Base-by-base conservation (phyloP, 2,329 filamentous ascomycete genomes). In the Alternaria rosae region DNA sequence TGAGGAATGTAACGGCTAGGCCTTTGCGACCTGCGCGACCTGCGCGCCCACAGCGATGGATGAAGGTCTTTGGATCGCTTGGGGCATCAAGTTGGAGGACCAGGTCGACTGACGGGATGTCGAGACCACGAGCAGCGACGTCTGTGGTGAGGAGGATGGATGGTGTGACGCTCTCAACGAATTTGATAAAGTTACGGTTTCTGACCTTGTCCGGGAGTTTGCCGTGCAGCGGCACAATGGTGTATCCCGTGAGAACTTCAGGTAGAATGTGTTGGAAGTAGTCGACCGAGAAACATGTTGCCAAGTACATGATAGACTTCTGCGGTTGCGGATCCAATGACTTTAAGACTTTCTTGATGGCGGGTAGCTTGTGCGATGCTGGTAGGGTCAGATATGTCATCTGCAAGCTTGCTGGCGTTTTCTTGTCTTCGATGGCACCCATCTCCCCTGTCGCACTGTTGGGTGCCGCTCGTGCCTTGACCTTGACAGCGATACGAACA, bases 281-380 rank as follows among this genome's bases (percentile, higher is more conserved):
- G 78, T 98, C 94, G 62, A 99, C 95, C 1, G 92, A 92, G 30
- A 93, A 94, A 77, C 95, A 97, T 3, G 94, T 97, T 0, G 94
- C 96, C 21, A 98, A 85, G 76, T 97, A 99, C 55, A 97, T 85
- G 56, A 99, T 97, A 30, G 89, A 91, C 74, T 94, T 93, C 67
- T 94, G 89, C 0, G 94, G 94, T 5, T 84, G 86, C 1, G 92
- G 87, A n/a, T 91, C 85, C 21, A 97, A 79, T 13, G 86, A 85
- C 20, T 87, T 83, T 3, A 98, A 84, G 0, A 98, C 84, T 28
- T 89, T 87, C 51, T 88, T 85, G 3, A 97, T 80, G 0, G 90
- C 87, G 0, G 92, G 91, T 35, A 97, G 83, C 78, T 97, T 97
- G 65, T 94, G 89, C 17, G 89, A 90, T 0, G 94, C 88, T 3